A percentile compares a stretch with the other conserved stretches of the same genome.
Conservation (phyloP, 2,329 filamentous ascomycete genomes). For the Venturia nashicola region DNA sequence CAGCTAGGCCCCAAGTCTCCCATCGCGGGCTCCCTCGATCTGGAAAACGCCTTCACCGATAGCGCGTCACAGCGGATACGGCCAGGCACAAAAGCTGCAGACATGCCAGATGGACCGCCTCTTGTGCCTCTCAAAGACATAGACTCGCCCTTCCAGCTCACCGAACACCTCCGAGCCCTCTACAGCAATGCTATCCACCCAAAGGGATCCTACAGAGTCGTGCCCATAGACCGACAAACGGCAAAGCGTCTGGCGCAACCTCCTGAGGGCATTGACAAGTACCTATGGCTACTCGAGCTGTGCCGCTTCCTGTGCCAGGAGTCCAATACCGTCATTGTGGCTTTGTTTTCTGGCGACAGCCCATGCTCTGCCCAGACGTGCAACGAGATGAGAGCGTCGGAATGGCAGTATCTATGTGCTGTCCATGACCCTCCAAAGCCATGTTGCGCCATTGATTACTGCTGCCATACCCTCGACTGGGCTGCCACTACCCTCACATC, state of each 20-base stretch:
- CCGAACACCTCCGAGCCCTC: conserved; percentile 89
- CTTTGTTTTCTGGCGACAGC: conserved; percentile 81
- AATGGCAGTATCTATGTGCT: conserved; percentile 98
- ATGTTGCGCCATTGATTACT: conserved; percentile 98
- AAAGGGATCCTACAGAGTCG: conserved; percentile 39
- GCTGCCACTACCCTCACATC: conserved; percentile 89
- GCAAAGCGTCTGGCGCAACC: conserved; percentile 67
- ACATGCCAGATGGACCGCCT: conserved; percentile 88
- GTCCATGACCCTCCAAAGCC: conserved; percentile 94
- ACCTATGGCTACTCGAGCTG: conserved; percentile 94
- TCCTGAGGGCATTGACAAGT: conserved; percentile 69
- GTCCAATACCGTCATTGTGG: conserved; percentile 83
- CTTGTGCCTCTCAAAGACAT: conserved; percentile 79
- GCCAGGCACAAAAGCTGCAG: conserved; percentile 78
- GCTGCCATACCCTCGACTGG: conserved; percentile 97
- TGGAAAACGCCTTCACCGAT: conserved; percentile 49
- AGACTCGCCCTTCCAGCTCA: conserved; percentile 92
- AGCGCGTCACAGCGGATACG: conserved; percentile 76
- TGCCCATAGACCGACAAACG: conserved; percentile 63
- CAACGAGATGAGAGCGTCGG: conserved; percentile 94
- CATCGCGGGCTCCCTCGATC: conserved; percentile 47
- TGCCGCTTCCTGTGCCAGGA: conserved; percentile 92
- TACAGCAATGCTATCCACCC: conserved; percentile 70
- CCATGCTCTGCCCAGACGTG: conserved; percentile 83
- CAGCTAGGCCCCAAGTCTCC: conserved; percentile 77